Conservation (phyloP, 1,284 basidiomycete genomes). For the Phellopilus nigrolimitatus region DNA sequence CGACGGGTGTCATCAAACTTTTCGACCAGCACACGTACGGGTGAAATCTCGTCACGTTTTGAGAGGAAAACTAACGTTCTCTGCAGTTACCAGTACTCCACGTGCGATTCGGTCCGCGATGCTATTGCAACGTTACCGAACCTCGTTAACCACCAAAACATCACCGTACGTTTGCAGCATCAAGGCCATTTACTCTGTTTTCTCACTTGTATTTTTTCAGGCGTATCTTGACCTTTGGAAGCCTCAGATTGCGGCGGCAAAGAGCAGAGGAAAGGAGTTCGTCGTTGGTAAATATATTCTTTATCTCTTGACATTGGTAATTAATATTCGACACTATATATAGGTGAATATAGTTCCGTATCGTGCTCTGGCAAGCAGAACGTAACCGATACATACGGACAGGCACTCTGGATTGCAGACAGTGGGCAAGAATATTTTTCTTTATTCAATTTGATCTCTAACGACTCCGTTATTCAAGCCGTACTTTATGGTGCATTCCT, state of each 20-base stretch:
- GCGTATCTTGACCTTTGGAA: constrained; percentile 34
- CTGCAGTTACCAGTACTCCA: constrained; percentile 35
- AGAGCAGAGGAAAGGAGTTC: constrained; percentile 29
- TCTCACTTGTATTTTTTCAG: constrained; percentile 17
- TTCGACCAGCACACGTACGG: constrained; percentile 33
- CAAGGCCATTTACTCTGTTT: background rate
- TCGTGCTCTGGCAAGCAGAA: constrained; percentile 36
- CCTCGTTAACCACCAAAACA: constrained; percentile 33
- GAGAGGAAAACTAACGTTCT: background rate
- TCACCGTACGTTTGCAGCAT: constrained; percentile 29
- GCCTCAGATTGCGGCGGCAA: constrained; percentile 34
- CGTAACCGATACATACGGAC: constrained; percentile 35
- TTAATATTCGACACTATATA: background rate
- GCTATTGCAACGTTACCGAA: constrained; percentile 32
- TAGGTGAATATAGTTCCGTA: constrained; percentile 32
- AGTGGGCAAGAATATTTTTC: constrained; percentile 23
- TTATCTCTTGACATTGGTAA: background rate
- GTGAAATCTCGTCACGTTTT: background rate
- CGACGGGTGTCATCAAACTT: constrained; percentile 28
- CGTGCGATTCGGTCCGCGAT: constrained; percentile 33
- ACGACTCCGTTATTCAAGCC: constrained; percentile 23
- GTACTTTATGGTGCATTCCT: constrained; percentile 32
- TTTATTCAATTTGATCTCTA: background rate
- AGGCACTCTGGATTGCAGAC: constrained; percentile 34
- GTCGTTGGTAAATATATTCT: constrained; percentile 27